phyloP scores from a whole-genome alignment of 768 basidiomycete species.

The Leucocoprinus leucothites region DNA sequence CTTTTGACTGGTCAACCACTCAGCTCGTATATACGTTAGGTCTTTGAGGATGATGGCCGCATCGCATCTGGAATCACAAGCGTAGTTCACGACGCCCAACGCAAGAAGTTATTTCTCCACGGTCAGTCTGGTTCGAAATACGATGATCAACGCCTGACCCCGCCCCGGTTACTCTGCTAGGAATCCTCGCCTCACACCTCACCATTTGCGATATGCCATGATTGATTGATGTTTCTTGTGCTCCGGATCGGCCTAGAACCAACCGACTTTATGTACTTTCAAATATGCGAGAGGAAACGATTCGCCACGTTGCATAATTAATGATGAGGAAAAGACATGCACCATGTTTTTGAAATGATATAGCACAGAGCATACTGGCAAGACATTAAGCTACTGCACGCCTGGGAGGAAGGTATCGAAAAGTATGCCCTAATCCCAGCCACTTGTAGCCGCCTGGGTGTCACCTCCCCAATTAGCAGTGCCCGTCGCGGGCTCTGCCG shows the following conservation, averaged over 20 bases:
- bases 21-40: slow-evolving; percentile 29
- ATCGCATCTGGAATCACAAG: slow-evolving; percentile 55
- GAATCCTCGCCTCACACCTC: slow-evolving; percentile 27
- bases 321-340: slow-evolving; percentile 9
- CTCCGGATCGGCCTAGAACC: no score
- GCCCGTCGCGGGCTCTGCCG: slow-evolving; percentile 71
- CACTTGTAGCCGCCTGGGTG: slow-evolving; percentile 25
- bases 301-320: not conserved
- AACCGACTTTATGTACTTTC: not conserved
- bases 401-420: slow-evolving; percentile 7
- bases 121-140: slow-evolving; percentile 35
- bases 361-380: slow-evolving; percentile 14
- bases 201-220: slow-evolving; percentile 24
- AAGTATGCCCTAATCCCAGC: slow-evolving; percentile 34
- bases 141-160: not conserved
- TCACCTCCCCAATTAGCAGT: slow-evolving; percentile 41
- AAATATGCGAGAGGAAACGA: slow-evolving; percentile 6
- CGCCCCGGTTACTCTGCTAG: slow-evolving; percentile 15
- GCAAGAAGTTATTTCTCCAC: slow-evolving; percentile 51
- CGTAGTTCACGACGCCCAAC: slow-evolving; percentile 50
- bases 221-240: not conserved
- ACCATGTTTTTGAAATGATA: slow-evolving; percentile 27
- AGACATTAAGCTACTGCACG: slow-evolving; percentile 15
- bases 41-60: slow-evolving; percentile 66
- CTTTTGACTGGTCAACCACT: not conserved